Conservation (phyloP, 2,329 filamentous ascomycete genomes). For the Diaporthe sp. region DNA sequence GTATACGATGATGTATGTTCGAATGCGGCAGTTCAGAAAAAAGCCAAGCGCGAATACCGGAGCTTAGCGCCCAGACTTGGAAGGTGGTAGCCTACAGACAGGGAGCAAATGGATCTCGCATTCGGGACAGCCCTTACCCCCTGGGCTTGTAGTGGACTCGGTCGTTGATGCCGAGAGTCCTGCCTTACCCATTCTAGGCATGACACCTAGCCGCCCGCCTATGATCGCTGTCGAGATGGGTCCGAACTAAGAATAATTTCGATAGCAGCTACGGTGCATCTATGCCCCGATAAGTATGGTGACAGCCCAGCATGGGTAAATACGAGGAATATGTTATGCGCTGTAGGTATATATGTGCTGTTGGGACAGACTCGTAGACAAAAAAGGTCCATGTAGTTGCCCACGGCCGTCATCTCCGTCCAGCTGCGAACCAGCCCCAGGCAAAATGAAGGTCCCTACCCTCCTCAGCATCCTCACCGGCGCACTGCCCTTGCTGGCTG, state of each 20-base stretch:
- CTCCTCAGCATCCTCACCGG: conserved; percentile 2
- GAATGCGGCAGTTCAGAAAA: conserved; percentile 18
- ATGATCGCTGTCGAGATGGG: neutral
- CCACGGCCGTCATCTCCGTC: neutral
- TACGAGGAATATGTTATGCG: neutral
- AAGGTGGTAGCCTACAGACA: conserved; percentile 15
- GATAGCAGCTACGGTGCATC: neutral
- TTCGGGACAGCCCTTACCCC: neutral
- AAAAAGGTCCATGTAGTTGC: neutral
- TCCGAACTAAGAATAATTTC: conserved; percentile 6
- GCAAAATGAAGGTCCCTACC: conserved; percentile 2
- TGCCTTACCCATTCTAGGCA: neutral
- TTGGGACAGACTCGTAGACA: neutral
- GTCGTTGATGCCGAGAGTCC: neutral
- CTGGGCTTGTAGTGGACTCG: neutral
- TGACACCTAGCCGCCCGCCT: neutral
- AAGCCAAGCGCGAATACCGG: conserved; percentile 24
- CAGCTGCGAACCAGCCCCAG: neutral
- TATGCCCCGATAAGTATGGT: neutral
- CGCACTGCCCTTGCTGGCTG: conserved; percentile 21
- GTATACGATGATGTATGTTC: conserved; percentile 18
- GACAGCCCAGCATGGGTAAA: neutral
- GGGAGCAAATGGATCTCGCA: neutral
- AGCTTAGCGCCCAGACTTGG: conserved; percentile 23
- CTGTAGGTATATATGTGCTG: neutral